phyloP scores from a whole-genome alignment of 2,329 filamentous ascomycete genomes.

The Fusarium sp. region DNA sequence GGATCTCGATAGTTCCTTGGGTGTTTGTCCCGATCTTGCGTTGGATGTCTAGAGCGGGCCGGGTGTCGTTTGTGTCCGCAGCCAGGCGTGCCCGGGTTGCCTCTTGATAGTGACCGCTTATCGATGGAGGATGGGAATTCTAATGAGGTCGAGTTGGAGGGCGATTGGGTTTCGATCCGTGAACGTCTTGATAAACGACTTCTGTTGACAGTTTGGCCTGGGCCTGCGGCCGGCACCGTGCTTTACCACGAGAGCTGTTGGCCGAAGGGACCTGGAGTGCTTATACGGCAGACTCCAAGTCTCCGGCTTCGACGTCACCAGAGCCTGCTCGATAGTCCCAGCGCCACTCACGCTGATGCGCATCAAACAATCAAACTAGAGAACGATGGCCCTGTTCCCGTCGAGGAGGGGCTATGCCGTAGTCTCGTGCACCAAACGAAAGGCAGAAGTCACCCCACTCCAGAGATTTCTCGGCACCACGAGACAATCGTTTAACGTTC shows the following conservation, averaged over 20 bases:
- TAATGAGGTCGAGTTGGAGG: slow-evolving; percentile 6
- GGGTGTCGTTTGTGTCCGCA: slow-evolving; percentile 21
- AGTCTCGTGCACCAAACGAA: slow-evolving; percentile 40
- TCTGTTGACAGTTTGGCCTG: slow-evolving; percentile 25
- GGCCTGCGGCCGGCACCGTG: slow-evolving; percentile 37
- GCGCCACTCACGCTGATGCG: slow-evolving; percentile 39
- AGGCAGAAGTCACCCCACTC: slow-evolving; percentile 43
- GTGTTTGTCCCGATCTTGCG: slow-evolving; percentile 25
- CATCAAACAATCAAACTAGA: slow-evolving; percentile 32
- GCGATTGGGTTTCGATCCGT: slow-evolving; percentile 24
- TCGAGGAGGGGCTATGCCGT: slow-evolving; percentile 36
- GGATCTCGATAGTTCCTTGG: slow-evolving; percentile 10
- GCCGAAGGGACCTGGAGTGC: slow-evolving; percentile 34
- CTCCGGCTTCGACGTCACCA: slow-evolving; percentile 39
- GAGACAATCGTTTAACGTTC: slow-evolving; percentile 43
- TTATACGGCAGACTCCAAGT: slow-evolving; percentile 40
- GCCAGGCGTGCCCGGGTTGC: slow-evolving; percentile 19
- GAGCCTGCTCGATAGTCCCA: slow-evolving; percentile 39
- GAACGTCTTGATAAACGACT: slow-evolving; percentile 34
- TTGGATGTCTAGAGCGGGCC: slow-evolving; percentile 15
- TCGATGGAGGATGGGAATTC: slow-evolving; percentile 12
- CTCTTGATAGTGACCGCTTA: slow-evolving; percentile 15
- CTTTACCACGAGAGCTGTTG: slow-evolving; percentile 29
- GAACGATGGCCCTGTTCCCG: slow-evolving; percentile 28
- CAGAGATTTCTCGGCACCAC: slow-evolving; percentile 45